Conservation (phyloP, 2,329 filamentous ascomycete genomes). For the Colletotrichum navitas region DNA sequence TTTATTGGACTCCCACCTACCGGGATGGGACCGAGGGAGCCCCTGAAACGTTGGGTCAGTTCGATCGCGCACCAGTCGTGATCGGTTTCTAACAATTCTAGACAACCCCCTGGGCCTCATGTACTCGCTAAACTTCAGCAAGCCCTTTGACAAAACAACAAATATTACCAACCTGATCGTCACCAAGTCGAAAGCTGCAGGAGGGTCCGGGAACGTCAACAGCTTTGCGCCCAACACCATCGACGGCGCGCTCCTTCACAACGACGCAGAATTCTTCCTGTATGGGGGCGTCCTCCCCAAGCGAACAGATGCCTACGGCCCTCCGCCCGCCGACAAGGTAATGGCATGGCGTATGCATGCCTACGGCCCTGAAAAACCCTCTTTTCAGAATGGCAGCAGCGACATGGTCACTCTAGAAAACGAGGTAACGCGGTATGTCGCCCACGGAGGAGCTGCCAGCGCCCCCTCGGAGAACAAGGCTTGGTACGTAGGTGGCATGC, state of each 20-base stretch:
- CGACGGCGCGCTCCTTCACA: constrained; percentile 75
- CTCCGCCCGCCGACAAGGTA: constrained; percentile 58
- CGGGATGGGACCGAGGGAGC: constrained; percentile 54
- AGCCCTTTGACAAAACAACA: constrained; percentile 63
- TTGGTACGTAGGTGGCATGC: constrained; percentile 78
- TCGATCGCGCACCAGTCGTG: neutral
- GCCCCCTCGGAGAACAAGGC: constrained; percentile 78
- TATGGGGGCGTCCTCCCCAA: constrained; percentile 69
- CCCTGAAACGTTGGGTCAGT: constrained; percentile 58
- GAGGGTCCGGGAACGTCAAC: constrained; percentile 63
- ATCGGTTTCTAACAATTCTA: constrained; percentile 48
- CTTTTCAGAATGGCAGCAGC: constrained; percentile 14
- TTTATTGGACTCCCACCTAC: constrained; percentile 66
- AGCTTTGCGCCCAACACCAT: constrained; percentile 67
- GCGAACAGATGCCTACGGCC: constrained; percentile 50
- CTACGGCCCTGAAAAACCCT: constrained; percentile 60
- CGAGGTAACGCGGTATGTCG: constrained; percentile 70
- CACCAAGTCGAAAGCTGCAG: constrained; percentile 60
- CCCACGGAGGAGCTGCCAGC: constrained; percentile 73
- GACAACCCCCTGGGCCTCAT: constrained; percentile 66
- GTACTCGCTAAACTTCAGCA: constrained; percentile 70
- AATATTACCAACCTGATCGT: constrained; percentile 68
- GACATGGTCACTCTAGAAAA: constrained; percentile 59
- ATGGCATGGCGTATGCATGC: constrained; percentile 66
- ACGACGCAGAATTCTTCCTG: constrained; percentile 72